Conservation (phyloP, 73 alveolate species). For the Blepharisma japonicum region DNA sequence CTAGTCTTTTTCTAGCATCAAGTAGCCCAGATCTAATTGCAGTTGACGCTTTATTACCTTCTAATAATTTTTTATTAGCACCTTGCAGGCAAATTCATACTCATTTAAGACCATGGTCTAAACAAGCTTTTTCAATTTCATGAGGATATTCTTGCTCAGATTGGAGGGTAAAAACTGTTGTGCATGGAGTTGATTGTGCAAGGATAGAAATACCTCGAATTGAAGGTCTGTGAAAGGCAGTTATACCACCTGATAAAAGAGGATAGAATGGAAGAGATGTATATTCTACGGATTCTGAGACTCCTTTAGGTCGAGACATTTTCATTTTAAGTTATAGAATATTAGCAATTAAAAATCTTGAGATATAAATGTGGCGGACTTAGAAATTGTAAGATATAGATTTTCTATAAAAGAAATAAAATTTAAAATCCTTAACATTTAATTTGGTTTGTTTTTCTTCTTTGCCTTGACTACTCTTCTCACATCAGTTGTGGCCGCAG, state of each 20-base stretch:
- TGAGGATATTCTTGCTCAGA: neutral
- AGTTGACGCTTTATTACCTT: neutral
- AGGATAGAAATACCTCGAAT: neutral
- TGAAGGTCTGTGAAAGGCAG: slow-evolving; percentile 2
- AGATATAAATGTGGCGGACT: too few species aligned
- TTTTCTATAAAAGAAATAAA: too few species aligned
- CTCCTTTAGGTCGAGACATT: too few species aligned
- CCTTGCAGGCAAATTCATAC: slow-evolving; percentile 12
- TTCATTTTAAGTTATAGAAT: too few species aligned
- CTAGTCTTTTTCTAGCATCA: neutral
- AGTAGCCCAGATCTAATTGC: neutral
- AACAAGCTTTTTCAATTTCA: neutral
- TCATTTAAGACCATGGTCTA: neutral
- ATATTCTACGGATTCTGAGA: neutral
- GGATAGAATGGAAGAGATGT: neutral
- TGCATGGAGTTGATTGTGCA: neutral
- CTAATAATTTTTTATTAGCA: slow-evolving; percentile 4
- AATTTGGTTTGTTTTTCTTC: neutral
- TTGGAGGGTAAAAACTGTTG: neutral
- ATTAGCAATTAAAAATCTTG: too few species aligned
- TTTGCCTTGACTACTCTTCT: neutral
- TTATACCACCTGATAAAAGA: neutral
- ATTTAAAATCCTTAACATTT: too few species aligned
- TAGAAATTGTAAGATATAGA: too few species aligned
- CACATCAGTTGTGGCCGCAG: neutral